Conservation (phyloP, 768 basidiomycete genomes). For the Tylopilus cervinicoccineus region DNA sequence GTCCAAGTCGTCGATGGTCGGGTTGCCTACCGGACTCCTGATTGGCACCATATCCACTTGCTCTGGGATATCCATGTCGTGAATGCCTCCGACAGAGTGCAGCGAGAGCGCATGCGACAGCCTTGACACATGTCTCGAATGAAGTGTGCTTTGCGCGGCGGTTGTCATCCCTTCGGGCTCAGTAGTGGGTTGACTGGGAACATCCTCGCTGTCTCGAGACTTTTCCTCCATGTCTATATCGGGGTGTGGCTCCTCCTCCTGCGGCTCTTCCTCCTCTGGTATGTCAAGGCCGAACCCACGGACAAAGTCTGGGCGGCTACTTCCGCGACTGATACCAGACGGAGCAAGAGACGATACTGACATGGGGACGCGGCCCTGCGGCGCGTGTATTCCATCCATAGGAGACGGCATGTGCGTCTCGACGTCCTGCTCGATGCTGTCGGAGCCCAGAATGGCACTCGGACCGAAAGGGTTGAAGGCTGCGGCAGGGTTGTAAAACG, state of each 20-base stretch:
- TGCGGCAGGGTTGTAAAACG: slow-evolving; percentile 33
- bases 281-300: slow-evolving; percentile 80
- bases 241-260: slow-evolving; percentile 37
- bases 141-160: slow-evolving; percentile 46
- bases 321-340: slow-evolving; percentile 39
- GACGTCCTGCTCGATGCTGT: slow-evolving; percentile 35
- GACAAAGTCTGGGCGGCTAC: slow-evolving; percentile 66
- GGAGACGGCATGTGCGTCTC: slow-evolving; percentile 23
- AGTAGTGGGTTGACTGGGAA: slow-evolving; percentile 23
- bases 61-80: slow-evolving; percentile 29
- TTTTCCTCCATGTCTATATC: slow-evolving; percentile 34
- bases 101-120: slow-evolving; percentile 67
- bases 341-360: slow-evolving; percentile 44
- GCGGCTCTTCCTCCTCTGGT: slow-evolving; percentile 69
- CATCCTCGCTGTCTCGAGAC: slow-evolving; percentile 35
- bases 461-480: slow-evolving; percentile 67
- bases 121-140: slow-evolving; percentile 68
- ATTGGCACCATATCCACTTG: slow-evolving; percentile 30
- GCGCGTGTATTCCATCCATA: slow-evolving; percentile 41
- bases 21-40: slow-evolving; percentile 30
- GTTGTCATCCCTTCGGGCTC: slow-evolving; percentile 44
- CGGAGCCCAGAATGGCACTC: slow-evolving; percentile 50
- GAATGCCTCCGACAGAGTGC: slow-evolving; percentile 54
- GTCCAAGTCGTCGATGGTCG: slow-evolving; percentile 34
- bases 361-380: slow-evolving; percentile 52